Evolutionary conservation across 768 basidiomycete genomes (phyloP), one percentile per base, ranked within the genome.

Genomic region (Phaffia australis): DNA sequence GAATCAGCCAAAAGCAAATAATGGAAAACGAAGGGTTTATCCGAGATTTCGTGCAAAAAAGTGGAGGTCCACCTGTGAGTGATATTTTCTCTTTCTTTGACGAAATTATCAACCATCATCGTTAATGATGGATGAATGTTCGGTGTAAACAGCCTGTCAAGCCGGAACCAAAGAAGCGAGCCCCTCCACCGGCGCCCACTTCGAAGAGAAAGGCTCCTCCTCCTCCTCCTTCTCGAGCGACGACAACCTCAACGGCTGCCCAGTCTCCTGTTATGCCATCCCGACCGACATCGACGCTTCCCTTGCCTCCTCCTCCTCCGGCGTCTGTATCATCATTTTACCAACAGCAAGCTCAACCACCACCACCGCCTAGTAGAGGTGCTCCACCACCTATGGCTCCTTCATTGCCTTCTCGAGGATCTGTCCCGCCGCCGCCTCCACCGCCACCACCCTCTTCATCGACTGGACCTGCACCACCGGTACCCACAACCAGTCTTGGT

Each of bases 1-100:
- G 91, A 0, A 76, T 97, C 57, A 80, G 82, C 29, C 57, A 75
- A 59, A 83, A 85, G 48, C 77, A 88, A 52, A 84, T 95, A 49
- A 81, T 80, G 68, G 78, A 86, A 69, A 86, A 98, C 72, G 86
- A 86, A 79, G 86, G 88, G 69, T 97, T 90, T 75, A 94, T 99
- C 78, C 86, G 85, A 73, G 81, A 85, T 70, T 99, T 85, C 73
- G 81, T 91, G 79, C 83, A 69, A 72, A 86, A 78, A 48, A 74
- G 77, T 19, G 78, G 77, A 15, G 78, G 78, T 0, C 75, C 77
- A 23, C 60, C 66, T 0, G 66, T 67, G 48, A 42, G 66, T 66
- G 48, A 35, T 3, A 3, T 46, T n/a, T 2, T 19, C 23, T 11
- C 19, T 46, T 29, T 32, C 23, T 6, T 8, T 4, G 27, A 30